Base-by-base conservation (phyloP, 257 asterid genomes). In the Ajuga chamaepitys region DNA sequence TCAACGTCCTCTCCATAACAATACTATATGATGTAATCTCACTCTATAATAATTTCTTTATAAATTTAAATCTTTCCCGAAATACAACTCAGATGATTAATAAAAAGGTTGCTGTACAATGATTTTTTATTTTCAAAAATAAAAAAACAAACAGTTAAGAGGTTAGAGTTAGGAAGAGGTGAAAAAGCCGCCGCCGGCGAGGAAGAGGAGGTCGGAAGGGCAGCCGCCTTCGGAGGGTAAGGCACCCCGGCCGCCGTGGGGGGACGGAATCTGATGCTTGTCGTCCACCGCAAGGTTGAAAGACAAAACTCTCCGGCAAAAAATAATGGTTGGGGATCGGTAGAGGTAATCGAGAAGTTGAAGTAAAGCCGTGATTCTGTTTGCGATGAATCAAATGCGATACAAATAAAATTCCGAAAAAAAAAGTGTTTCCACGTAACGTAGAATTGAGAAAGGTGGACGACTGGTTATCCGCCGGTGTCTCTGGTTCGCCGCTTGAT, bases 181-280 rank as follows among this genome's bases (percentile, higher is more conserved):
- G 61, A 18, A 26, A 47, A 30, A 22, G 62, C 89, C 84, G 54
- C 94, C 95, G 72, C 86, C 84, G 59, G 88, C 86, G 46, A 85
- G 89, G 74, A 77, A 85, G 66, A 85, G 95, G 76, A 82, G 86
- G 74, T 85, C 89, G 45, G 88, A 85, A 32, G 95, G 95, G 71
- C 85, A 83, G 77, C 92, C 95, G 81, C 92, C 95, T 82, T 80
- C 86, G 59, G 95, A 82, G 25, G 89, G 95, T 53, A 70, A 66
- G 63, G 95, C 89, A 69, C 95, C 95, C 85, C 91, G 78, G 44
- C 95, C 95, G 62, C 89, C 95, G 92, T 82, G 87, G 62, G 87
- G 89, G 78, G 86, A 83, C 12, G 95, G 85, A 77, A 54, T 83
- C 60, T 80, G 78, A 74, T 74, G 73, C 74, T 85, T 77, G 64